Conservation (phyloP, 495 filamentous ascomycete species). For the Letharia lupina region DNA sequence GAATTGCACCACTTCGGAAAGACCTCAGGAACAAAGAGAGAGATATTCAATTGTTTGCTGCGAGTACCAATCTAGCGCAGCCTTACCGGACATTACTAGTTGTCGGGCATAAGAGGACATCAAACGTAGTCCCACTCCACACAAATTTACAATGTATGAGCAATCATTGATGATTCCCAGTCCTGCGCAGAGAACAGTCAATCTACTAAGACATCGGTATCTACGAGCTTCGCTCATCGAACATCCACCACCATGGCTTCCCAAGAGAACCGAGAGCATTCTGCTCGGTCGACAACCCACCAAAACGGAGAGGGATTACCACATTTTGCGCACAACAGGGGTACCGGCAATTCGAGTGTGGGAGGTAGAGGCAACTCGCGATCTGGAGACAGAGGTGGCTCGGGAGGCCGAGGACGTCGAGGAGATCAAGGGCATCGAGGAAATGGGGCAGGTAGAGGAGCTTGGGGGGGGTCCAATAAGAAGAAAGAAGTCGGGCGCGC, state of each 20-base stretch:
- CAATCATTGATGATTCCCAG: background rate
- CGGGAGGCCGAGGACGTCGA: constrained; percentile 6
- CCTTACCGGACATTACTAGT: background rate
- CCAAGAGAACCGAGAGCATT: background rate
- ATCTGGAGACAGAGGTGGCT: constrained; percentile 4
- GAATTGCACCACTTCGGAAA: background rate
- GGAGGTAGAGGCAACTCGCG: background rate
- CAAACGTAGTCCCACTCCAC: background rate
- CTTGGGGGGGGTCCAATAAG: constrained; percentile 43
- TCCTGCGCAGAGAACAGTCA: background rate
- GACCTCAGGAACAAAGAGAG: background rate
- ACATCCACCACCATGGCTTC: background rate
- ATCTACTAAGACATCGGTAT: background rate
- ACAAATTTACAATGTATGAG: background rate
- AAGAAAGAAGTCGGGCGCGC: constrained; percentile 58
- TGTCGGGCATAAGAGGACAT: background rate
- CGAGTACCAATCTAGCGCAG: background rate
- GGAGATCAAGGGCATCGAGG: constrained; percentile 23
- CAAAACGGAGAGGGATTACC: background rate
- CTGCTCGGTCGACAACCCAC: background rate
- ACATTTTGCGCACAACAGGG: background rate
- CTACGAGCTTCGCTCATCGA: background rate
- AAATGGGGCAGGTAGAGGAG: constrained; percentile 17
- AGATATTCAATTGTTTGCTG: background rate
- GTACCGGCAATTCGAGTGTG: background rate